Evolutionary conservation across 371 early-diverging fungal genomes (phyloP).

Genomic region (Blastocladiella emersonii): DNA sequence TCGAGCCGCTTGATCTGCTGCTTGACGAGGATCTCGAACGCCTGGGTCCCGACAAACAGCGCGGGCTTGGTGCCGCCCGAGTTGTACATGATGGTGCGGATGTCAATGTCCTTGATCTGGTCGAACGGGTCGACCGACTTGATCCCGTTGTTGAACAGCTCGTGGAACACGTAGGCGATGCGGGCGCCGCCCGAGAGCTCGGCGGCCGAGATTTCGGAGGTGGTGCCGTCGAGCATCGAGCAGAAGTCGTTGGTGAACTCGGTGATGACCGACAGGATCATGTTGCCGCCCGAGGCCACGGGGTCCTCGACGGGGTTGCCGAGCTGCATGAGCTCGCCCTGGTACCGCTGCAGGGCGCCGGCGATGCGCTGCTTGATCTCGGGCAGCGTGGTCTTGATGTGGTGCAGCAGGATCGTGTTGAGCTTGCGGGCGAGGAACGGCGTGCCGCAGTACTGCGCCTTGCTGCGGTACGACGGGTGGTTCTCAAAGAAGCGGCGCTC

Average conservation of each 20-base stretch:
- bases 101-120: constrained; percentile 93
- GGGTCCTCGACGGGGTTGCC: constrained; percentile 82
- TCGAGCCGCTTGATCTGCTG: constrained; percentile 93
- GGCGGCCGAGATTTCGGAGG: constrained; percentile 75
- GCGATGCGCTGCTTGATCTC: constrained; percentile 94
- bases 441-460: constrained; percentile 97
- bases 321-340: constrained; percentile 63
- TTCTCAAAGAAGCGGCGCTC: constrained; percentile 88
- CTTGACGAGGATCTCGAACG: constrained; percentile 95
- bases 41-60: constrained; percentile 91
- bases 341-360: constrained; percentile 65
- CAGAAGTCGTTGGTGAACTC: constrained; percentile 93
- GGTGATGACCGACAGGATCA: constrained; percentile 87
- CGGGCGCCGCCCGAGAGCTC: constrained; percentile 97
- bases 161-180: constrained; percentile 96
- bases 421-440: constrained; percentile 90
- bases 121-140: constrained; percentile 90
- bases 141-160: constrained; percentile 83
- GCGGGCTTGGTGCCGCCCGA: constrained; percentile 93
- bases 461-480: constrained; percentile 83
- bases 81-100: constrained; percentile 95
- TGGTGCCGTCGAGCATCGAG: constrained; percentile 84
- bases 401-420: constrained; percentile 95
- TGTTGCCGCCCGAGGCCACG: constrained; percentile 41
- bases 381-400: constrained; percentile 87